Base-by-base conservation (phyloP, 164 flowering plant species). In the Umbilicus rupestris region DNA sequence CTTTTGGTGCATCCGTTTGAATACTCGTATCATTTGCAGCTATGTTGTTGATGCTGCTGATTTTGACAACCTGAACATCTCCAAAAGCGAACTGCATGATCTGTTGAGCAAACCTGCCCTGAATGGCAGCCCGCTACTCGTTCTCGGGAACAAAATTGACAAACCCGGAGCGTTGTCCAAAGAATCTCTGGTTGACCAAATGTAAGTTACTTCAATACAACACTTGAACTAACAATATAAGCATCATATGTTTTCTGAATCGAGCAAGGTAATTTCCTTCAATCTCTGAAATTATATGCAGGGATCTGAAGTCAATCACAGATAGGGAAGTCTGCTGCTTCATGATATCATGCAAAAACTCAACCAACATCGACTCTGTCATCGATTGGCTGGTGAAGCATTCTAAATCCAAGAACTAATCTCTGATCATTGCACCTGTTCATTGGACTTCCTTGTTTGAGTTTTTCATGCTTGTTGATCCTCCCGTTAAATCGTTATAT, bases 371-470 rank as follows among this genome's bases (percentile, higher is more conserved):
- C 31, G 86, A 83, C 66, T 75, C 82, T 0, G 88, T 85, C 63
- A 81, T 85, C 57, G 88, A 85, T 57, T 85, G 90, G 90, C 90
- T 85, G 44, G 80, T 85, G 28, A 85, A 83, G 81, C 89, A 85
- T 70, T 83, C 89, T 6, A 85, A 85, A 70, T 80, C 89, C 31
- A 76, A 76, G 74, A 84, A 69, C 76, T 84, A 68, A 81, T n/a
- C 42, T 35, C 35, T 20, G 26, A 14, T 39, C 6, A 20, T 17
- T 22, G 26, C 16, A 16, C 6, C 22, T 31, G n/a, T 60, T 60
- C 20, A 14, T n/a, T 49, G 20, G 22, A 49, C 26, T 49, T 49
- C 4, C 6, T 3, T 49, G 49, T n/a, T 45, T 49, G 14, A 50
- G 57, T 50, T 50, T n/a, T 50, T 26, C 3, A 22, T 22, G 57